Percentiles rank a stretch among this genome's conserved stretches.
These are phyloP conservation scores for Cryptosporidium ryanae DNA, from an alignment of 169 alveolate species.

Conservation along the genomic window DNA sequence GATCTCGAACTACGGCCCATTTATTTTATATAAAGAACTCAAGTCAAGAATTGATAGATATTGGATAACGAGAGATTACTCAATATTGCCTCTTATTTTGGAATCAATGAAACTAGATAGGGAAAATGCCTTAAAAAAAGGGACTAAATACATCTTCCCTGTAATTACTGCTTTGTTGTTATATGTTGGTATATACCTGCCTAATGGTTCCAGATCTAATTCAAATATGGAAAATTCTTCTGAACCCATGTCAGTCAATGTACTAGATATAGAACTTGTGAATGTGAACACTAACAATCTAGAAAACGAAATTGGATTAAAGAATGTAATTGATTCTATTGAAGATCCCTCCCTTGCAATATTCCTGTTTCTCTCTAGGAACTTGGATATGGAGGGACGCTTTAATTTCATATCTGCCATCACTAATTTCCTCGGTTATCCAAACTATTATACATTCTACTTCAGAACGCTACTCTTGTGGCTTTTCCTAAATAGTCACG, in stretches of 20 bases:
- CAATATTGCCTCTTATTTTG: slow-evolving; percentile 54
- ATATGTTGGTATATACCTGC: slow-evolving; percentile 68
- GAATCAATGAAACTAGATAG: slow-evolving; percentile 28
- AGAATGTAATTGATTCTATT: background rate
- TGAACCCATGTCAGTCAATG: background rate
- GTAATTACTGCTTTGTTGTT: slow-evolving; percentile 62
- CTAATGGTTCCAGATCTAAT: slow-evolving; percentile 34
- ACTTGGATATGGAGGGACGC: slow-evolving; percentile 87
- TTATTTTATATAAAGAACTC: slow-evolving; percentile 25
- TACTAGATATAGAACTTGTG: background rate
- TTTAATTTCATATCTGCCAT: slow-evolving; percentile 89
- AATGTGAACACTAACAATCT: background rate
- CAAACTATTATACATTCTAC: slow-evolving; percentile 94
- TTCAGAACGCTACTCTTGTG: slow-evolving; percentile 88
- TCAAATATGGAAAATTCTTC: slow-evolving; percentile 19
- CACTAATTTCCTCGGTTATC: slow-evolving; percentile 95
- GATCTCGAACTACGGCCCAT: slow-evolving; percentile 73
- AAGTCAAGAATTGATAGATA: slow-evolving; percentile 38
- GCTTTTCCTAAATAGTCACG: slow-evolving; percentile 89
- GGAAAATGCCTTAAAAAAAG: slow-evolving; percentile 60
- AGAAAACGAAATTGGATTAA: background rate
- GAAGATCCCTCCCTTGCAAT: slow-evolving; percentile 83
- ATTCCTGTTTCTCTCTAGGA: slow-evolving; percentile 81
- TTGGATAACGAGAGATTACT: slow-evolving; percentile 66
- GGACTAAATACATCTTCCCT: slow-evolving; percentile 54